Conservation (phyloP, 108 stramenopile genomes). For the Stephanodiscus triporus region DNA sequence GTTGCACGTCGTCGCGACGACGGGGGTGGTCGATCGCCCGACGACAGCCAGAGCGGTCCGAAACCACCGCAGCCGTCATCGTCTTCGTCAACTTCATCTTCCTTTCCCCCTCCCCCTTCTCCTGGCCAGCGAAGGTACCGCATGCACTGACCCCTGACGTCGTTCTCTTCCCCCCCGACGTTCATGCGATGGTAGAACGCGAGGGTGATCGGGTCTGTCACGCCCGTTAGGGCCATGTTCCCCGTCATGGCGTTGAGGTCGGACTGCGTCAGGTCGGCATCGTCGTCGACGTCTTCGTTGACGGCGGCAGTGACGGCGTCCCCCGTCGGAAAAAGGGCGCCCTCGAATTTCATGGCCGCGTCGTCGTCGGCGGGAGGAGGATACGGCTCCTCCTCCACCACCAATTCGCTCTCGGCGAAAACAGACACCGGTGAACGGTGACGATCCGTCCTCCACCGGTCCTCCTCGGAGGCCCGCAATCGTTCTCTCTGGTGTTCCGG, state of each 20-base stretch:
- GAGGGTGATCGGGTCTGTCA: slow-evolving; percentile 70
- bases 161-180: slow-evolving; percentile 48
- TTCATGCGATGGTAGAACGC: slow-evolving; percentile 70
- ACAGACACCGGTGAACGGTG: slow-evolving; percentile 47
- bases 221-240: slow-evolving; percentile 35
- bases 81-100: slow-evolving; percentile 1
- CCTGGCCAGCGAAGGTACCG: slow-evolving; percentile 79
- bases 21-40: slow-evolving; percentile 54
- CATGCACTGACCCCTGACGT: slow-evolving; percentile 77
- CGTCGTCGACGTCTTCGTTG: slow-evolving; percentile 46
- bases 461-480: slow-evolving; percentile 33
- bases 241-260: slow-evolving; percentile 83
- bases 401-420: slow-evolving; percentile 71
- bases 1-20: neutral
- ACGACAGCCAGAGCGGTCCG: slow-evolving; percentile 72
- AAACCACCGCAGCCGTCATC: slow-evolving; percentile 11
- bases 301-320: neutral
- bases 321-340: slow-evolving; percentile 30
- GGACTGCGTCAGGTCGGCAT: slow-evolving; percentile 73
- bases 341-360: neutral
- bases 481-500: slow-evolving; percentile 79
- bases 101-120: neutral
- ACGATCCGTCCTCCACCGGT: slow-evolving; percentile 21
- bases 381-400: slow-evolving; percentile 84
- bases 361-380: neutral